phyloP scores from a whole-genome alignment of 2,329 filamentous ascomycete species.

The Cercospora sp. region DNA sequence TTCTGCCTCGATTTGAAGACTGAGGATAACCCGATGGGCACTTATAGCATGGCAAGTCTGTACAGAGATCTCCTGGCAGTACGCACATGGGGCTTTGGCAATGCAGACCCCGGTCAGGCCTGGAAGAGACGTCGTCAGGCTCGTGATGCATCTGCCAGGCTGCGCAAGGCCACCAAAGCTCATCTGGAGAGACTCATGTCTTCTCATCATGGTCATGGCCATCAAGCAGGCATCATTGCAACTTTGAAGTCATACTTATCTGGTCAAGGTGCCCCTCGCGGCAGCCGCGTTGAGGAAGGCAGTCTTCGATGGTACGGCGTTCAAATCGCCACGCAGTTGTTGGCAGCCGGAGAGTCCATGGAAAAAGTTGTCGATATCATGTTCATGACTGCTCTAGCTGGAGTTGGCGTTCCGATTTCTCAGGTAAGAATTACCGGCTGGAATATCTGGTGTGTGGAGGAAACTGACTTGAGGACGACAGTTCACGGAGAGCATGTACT shows the following conservation, averaged over 20 bases:
- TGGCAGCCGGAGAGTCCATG: background rate
- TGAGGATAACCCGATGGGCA: background rate
- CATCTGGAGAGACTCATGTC: background rate
- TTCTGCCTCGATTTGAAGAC: background rate
- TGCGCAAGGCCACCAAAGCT: background rate
- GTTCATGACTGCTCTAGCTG: background rate
- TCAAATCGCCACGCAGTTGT: background rate
- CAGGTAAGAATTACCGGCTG: background rate
- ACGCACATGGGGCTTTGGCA: background rate
- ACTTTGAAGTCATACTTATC: background rate
- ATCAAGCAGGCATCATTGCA: background rate
- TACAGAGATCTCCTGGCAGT: background rate
- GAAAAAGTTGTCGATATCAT: background rate
- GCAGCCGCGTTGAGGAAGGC: background rate
- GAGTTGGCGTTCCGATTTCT: background rate
- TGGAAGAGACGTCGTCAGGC: background rate
- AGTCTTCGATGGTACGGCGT: background rate
- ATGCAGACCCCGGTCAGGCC: background rate
- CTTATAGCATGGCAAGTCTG: background rate
- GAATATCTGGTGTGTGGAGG: too few species aligned
- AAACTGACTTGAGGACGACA: background rate
- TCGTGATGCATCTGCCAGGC: background rate
- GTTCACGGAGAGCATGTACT: background rate
- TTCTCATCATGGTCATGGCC: background rate
- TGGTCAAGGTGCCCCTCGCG: background rate